Conservation (phyloP, 768 basidiomycete genomes). For the Lyophyllum atratum region DNA sequence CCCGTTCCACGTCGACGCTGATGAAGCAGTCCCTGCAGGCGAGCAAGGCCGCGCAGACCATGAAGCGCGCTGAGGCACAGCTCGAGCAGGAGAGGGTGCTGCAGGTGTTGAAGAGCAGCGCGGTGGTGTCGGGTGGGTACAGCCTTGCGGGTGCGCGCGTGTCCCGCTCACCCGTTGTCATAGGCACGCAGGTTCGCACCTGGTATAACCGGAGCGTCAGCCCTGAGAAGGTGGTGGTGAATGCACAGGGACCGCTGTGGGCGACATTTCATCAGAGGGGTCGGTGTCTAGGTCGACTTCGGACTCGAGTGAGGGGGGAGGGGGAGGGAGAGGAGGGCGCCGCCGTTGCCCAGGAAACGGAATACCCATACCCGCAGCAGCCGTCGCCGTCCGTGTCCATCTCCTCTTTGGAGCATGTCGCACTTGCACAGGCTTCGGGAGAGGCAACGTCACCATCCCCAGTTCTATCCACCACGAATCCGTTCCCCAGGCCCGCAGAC, state of each 20-base stretch:
- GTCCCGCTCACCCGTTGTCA: conserved; percentile 33
- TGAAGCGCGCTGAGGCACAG: conserved; percentile 69
- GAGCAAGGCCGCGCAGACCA: conserved; percentile 65
- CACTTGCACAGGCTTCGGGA: conserved; percentile 30
- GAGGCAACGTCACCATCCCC: too few species aligned
- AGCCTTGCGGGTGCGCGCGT: conserved; percentile 31
- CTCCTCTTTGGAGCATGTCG: conserved; percentile 49
- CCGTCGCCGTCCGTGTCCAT: conserved; percentile 43
- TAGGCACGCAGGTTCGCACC: conserved; percentile 33
- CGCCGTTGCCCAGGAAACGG: conserved; percentile 35
- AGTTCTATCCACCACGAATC: conserved; percentile 2
- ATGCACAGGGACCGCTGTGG: not conserved
- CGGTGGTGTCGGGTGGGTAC: conserved; percentile 34
- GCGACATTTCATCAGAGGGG: too few species aligned
- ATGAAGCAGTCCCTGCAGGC: conserved; percentile 77
- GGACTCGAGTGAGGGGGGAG: conserved; percentile 1
- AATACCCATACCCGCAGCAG: conserved; percentile 20
- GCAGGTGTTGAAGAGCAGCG: conserved; percentile 70
- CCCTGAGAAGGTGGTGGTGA: conserved; percentile 14
- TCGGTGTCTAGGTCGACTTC: not conserved
- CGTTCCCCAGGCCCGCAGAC: conserved; percentile 1
- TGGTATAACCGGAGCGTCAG: conserved; percentile 19
- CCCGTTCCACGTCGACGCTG: conserved; percentile 53
- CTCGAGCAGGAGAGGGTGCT: conserved; percentile 71
- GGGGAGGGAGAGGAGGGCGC: conserved; percentile 8